These are phyloP conservation scores for Fusarium globosum DNA, from an alignment of 2,329 filamentous ascomycete genomes.

Conservation along the genomic window DNA sequence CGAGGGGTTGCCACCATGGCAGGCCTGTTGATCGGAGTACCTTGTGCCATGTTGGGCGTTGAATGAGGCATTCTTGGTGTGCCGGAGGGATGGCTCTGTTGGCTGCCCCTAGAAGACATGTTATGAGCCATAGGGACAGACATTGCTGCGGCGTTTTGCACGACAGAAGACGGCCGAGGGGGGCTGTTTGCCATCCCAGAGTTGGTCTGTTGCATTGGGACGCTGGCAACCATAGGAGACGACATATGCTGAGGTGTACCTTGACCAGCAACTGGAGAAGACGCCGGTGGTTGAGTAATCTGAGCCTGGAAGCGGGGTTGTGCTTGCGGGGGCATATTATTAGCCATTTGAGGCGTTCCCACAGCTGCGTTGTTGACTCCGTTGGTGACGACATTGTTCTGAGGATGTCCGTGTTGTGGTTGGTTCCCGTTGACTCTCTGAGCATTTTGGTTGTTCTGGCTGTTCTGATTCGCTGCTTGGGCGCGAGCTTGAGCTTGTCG, in stretches of 20 bases:
- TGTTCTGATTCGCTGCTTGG: slow-evolving; percentile 45
- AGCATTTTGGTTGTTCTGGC: slow-evolving; percentile 43
- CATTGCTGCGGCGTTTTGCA: slow-evolving; percentile 68
- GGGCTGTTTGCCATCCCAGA: slow-evolving; percentile 78
- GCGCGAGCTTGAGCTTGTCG: slow-evolving; percentile 49
- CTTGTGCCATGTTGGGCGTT: slow-evolving; percentile 70
- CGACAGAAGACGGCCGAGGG: slow-evolving; percentile 72
- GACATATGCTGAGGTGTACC: slow-evolving; percentile 73
- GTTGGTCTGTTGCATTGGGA: slow-evolving; percentile 72
- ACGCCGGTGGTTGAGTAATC: slow-evolving; percentile 71
- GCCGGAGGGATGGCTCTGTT: slow-evolving; percentile 73
- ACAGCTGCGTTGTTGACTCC: slow-evolving; percentile 55
- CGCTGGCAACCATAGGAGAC: slow-evolving; percentile 71
- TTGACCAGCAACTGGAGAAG: slow-evolving; percentile 74
- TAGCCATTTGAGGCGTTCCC: slow-evolving; percentile 53
- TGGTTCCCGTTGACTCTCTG: slow-evolving; percentile 43
- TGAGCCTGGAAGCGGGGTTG: slow-evolving; percentile 64
- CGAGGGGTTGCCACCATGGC: slow-evolving; percentile 68
- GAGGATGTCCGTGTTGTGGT: slow-evolving; percentile 51
- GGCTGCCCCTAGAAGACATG: slow-evolving; percentile 73
- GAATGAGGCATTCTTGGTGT: slow-evolving; percentile 71
- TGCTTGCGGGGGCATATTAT: slow-evolving; percentile 51
- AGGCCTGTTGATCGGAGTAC: slow-evolving; percentile 67
- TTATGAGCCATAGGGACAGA: slow-evolving; percentile 69
- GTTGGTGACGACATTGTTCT: slow-evolving; percentile 51